Evolutionary conservation across 176 grass and related monocot species (phyloP).

Genomic region (Alloteropsis semialata): DNA sequence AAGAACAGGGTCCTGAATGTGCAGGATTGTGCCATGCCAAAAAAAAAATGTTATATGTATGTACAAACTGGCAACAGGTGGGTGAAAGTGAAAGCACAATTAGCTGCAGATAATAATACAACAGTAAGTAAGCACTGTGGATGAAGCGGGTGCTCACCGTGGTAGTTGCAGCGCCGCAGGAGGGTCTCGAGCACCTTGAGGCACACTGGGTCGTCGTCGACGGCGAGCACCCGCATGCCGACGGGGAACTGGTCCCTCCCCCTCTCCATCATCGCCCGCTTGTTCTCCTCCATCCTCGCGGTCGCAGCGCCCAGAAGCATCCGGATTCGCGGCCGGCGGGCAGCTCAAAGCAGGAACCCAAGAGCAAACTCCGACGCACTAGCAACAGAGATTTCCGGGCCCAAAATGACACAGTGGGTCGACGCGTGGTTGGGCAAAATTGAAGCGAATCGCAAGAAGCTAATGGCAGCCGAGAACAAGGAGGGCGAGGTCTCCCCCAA

Average conservation of each 20-base stretch:
- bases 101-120: neutral
- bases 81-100: neutral
- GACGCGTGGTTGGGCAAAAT: neutral
- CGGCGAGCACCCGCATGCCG: slow-evolving; percentile 82
- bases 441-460: neutral
- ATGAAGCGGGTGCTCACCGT: slow-evolving; percentile 15
- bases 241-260: slow-evolving; percentile 61
- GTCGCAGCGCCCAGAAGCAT: slow-evolving; percentile 18
- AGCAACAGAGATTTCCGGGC: neutral
- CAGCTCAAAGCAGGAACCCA: neutral
- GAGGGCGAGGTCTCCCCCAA: neutral
- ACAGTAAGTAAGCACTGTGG: neutral
- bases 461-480: neutral
- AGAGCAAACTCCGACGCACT: neutral
- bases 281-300: slow-evolving; percentile 36
- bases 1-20: neutral
- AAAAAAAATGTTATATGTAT: neutral
- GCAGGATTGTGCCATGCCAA: neutral
- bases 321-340: neutral
- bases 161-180: slow-evolving; percentile 50
- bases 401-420: neutral
- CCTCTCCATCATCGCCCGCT: slow-evolving; percentile 6
- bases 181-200: slow-evolving; percentile 58
- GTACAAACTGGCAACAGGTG: neutral
- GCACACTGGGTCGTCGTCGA: slow-evolving; percentile 72